phyloP scores from a whole-genome alignment of 75 land plant genomes.

The Picea sitchensis region DNA sequence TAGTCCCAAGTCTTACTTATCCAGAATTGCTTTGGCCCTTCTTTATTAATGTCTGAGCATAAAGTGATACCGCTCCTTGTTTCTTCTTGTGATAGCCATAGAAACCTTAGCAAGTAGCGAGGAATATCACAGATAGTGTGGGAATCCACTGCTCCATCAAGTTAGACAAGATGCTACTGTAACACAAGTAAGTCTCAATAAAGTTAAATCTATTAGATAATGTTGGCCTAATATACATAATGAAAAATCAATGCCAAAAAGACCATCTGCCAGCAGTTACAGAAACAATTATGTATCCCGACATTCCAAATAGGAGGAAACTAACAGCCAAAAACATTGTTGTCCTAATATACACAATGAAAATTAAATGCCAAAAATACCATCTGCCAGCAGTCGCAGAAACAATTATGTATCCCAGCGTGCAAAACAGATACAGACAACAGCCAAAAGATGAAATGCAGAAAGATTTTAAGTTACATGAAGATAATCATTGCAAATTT shows the following conservation, averaged over 20 bases:
- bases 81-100: too few relatives aligned
- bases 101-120: too few relatives aligned
- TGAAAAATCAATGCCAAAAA: not conserved
- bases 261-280: not conserved
- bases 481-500: not conserved
- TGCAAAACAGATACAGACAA: not conserved
- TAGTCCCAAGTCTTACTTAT: too few relatives aligned
- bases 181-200: not conserved
- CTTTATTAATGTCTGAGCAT: too few relatives aligned
- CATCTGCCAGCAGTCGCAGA: not conserved
- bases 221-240: not conserved
- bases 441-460: not conserved
- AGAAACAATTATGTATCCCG: not conserved
- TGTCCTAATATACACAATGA: slow-evolving; percentile 1
- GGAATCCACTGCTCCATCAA: too few relatives aligned
- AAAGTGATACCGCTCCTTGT: too few relatives aligned
- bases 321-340: not conserved
- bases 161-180: too few relatives aligned
- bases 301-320: not conserved
- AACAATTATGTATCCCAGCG: not conserved
- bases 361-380: not conserved
- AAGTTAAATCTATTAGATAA: not conserved
- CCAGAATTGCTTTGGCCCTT: too few relatives aligned
- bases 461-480: not conserved
- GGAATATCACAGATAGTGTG: too few relatives aligned